Conservation (phyloP, 257 asterid species). For the Scutellaria minor region DNA sequence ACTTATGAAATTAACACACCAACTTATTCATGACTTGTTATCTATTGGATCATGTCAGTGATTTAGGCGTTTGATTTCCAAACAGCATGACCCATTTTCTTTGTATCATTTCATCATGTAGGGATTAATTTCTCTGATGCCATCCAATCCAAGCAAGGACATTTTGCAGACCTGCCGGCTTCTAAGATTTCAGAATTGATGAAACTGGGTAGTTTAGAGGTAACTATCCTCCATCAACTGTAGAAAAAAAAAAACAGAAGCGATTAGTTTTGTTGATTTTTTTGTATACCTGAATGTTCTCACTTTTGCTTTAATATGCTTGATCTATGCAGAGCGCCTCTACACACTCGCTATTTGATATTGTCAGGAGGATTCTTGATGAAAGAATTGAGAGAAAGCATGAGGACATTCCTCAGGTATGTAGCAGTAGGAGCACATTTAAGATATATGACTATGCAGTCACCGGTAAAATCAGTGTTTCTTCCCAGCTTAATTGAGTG, state of each 20-base stretch:
- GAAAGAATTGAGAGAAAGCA: constrained; percentile 78
- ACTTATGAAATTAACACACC: background rate
- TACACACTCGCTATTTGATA: constrained; percentile 71
- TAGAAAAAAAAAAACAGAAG: background rate
- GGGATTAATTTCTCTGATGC: constrained; percentile 52
- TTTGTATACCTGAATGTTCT: constrained; percentile 21
- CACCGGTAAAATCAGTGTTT: background rate
- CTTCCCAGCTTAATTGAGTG: constrained; percentile 18
- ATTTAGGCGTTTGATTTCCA: constrained; percentile 17
- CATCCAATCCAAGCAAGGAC: constrained; percentile 56
- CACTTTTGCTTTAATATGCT: constrained; percentile 37
- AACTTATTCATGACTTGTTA: constrained; percentile 6
- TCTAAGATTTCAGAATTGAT: constrained; percentile 74
- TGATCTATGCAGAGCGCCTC: constrained; percentile 67
- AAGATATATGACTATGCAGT: constrained; percentile 28
- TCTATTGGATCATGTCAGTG: constrained; percentile 30
- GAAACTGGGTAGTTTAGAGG: constrained; percentile 84
- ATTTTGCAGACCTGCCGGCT: constrained; percentile 52
- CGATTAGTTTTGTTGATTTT: constrained; percentile 7
- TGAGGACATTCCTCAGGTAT: constrained; percentile 86
- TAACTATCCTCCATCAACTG: constrained; percentile 31
- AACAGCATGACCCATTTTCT: constrained; percentile 4
- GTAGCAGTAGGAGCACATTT: constrained; percentile 30
- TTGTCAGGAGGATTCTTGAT: constrained; percentile 64
- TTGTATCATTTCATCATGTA: constrained; percentile 44